Percentiles rank a stretch among this genome's conserved stretches.
Conservation (phyloP, 1,284 basidiomycete species). For the Rhodotorula sp. region DNA sequence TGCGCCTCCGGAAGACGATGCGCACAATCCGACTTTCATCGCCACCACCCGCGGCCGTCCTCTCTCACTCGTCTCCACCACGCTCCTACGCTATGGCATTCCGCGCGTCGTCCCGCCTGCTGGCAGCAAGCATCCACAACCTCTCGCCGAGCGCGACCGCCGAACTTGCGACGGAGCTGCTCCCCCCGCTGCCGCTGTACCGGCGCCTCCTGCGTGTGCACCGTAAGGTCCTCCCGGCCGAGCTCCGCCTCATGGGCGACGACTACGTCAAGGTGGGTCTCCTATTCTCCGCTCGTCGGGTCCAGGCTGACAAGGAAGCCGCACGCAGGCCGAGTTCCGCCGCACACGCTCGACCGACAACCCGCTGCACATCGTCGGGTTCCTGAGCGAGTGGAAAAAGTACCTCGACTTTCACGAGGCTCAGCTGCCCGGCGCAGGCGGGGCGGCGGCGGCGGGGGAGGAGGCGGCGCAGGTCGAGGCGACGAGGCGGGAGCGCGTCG, state of each 20-base stretch:
- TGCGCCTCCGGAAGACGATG: neutral
- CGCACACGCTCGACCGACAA: constrained; percentile 76
- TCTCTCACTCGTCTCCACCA: neutral
- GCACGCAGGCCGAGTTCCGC: constrained; percentile 66
- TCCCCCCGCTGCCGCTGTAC: constrained; percentile 80
- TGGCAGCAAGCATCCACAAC: constrained; percentile 9
- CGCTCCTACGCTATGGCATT: constrained; percentile 2
- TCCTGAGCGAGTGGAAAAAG: constrained; percentile 87
- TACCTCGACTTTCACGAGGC: constrained; percentile 69
- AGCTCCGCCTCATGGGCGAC: constrained; percentile 82
- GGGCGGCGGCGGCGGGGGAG: constrained; percentile 53
- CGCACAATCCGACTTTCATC: neutral
- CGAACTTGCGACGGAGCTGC: constrained; percentile 53
- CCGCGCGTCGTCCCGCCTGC: constrained; percentile 6
- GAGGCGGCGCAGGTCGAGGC: constrained; percentile 54
- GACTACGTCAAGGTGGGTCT: constrained; percentile 79
- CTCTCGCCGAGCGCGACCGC: constrained; percentile 5
- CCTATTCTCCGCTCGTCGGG: constrained; percentile 44
- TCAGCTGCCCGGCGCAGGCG: constrained; percentile 33
- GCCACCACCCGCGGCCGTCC: neutral
- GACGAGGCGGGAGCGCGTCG: neutral
- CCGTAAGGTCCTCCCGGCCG: constrained; percentile 64
- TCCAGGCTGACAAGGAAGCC: too few species aligned
- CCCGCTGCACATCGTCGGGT: constrained; percentile 85
- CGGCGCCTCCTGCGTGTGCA: constrained; percentile 78